Percentiles rank a stretch among this genome's conserved stretches.
Evolutionary conservation across 2,329 filamentous ascomycete species (phyloP).

Genomic region (Bipolaris victoriae): DNA sequence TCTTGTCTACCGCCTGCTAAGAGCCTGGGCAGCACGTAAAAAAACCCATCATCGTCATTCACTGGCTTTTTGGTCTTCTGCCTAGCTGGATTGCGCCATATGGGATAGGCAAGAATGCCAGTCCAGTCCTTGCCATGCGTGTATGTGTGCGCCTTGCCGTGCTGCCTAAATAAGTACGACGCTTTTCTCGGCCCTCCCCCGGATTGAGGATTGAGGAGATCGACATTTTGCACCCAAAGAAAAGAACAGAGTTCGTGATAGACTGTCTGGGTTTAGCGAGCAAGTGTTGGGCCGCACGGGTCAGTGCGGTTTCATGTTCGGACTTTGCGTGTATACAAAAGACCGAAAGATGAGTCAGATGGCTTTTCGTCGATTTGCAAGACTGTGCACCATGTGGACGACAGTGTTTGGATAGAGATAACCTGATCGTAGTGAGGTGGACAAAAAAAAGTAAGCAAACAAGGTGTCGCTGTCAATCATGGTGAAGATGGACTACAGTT

Average conservation of each 20-base stretch:
- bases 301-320: background rate
- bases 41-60: conserved; percentile 9
- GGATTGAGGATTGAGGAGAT: too few relatives aligned
- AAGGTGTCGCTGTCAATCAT: background rate
- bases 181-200: too few relatives aligned
- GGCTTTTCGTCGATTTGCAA: background rate
- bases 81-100: conserved; percentile 19
- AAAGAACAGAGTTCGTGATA: too few relatives aligned
- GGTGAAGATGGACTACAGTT: conserved; percentile 7
- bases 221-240: too few relatives aligned
- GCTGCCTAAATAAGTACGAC: too few relatives aligned
- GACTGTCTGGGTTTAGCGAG: too few relatives aligned
- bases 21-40: background rate
- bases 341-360: background rate
- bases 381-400: too few relatives aligned
- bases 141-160: background rate
- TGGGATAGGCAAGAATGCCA: conserved; percentile 4
- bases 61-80: conserved; percentile 8
- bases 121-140: background rate
- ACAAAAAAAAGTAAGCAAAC: too few relatives aligned
- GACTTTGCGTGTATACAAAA: background rate
- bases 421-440: too few relatives aligned
- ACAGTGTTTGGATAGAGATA: too few relatives aligned
- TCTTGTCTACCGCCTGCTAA: conserved; percentile 19
- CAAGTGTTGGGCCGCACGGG: background rate